phyloP scores from a whole-genome alignment of 768 basidiomycete species.

The Lactarius vividus region DNA sequence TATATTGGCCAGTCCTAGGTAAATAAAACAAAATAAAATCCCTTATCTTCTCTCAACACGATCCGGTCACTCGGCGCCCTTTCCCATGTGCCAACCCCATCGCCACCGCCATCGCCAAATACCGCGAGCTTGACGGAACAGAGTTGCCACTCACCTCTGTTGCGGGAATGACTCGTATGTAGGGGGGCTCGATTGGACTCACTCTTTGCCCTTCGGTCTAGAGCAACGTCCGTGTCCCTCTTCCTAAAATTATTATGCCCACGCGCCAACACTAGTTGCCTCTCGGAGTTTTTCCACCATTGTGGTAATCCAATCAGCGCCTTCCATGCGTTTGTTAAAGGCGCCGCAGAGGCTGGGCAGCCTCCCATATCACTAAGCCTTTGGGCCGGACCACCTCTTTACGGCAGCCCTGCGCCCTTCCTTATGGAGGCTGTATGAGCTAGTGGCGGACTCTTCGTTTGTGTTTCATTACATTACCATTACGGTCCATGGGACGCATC shows the following conservation, averaged over 20 bases:
- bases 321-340: conserved; percentile 20
- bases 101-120: conserved; percentile 4
- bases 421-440: conserved; percentile 10
- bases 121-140: conserved; percentile 22
- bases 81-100: background rate
- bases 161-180: background rate
- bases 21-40: background rate
- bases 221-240: background rate
- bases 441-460: conserved; percentile 13
- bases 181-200: conserved; percentile 1
- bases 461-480: conserved; percentile 23
- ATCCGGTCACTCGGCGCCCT: conserved; percentile 1
- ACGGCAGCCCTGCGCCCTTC: conserved; percentile 16
- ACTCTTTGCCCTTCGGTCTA: no score
- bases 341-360: conserved; percentile 24
- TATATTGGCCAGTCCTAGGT: background rate
- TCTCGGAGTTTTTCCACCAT: conserved; percentile 21
- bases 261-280: conserved; percentile 11
- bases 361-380: conserved; percentile 24
- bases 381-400: conserved; percentile 12
- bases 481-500: background rate
- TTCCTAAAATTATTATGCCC: conserved; percentile 4
- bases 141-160: background rate
- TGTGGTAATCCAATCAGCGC: conserved; percentile 20
- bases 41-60: background rate